A percentile compares a stretch with the other conserved stretches of the same genome.
phyloP scores from a whole-genome alignment of 1,139 yeast species.

The Nakaseomyces glabratus region DNA sequence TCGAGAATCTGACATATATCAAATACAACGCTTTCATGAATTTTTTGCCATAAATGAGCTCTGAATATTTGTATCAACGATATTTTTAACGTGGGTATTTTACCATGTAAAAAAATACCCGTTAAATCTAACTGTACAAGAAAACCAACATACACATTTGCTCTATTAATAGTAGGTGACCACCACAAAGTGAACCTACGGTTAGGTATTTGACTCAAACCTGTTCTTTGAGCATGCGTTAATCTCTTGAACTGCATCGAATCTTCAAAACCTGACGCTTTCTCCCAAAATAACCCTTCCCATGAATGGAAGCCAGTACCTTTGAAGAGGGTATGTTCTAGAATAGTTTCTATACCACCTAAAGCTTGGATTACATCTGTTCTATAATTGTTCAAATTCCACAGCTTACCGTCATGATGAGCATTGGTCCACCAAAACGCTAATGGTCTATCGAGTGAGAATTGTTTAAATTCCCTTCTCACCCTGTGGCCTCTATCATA shows the following conservation, averaged over 20 bases:
- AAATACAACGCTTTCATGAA: constrained; percentile 90
- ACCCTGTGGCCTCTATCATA: constrained; percentile 91
- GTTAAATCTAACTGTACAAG: constrained; percentile 92
- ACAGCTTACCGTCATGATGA: constrained; percentile 89
- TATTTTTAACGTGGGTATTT: constrained; percentile 92
- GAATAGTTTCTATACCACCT: constrained; percentile 93
- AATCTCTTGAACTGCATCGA: constrained; percentile 87
- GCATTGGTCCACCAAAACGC: constrained; percentile 97
- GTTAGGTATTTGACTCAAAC: constrained; percentile 95
- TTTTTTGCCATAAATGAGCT: constrained; percentile 98
- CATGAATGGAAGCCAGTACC: constrained; percentile 97
- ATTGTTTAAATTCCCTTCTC: constrained; percentile 71
- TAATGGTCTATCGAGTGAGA: constrained; percentile 58
- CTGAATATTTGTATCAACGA: constrained; percentile 93
- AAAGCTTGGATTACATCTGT: constrained; percentile 95
- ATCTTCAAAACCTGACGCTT: constrained; percentile 93
- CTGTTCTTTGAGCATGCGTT: constrained; percentile 96
- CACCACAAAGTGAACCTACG: constrained; percentile 98
- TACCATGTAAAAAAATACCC: constrained; percentile 94
- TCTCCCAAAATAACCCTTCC: constrained; percentile 99
- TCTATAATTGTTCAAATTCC: constrained; percentile 89
- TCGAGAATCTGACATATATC: constrained; percentile 91
- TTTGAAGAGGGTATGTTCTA: constrained; percentile 89
- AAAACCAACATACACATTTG: constrained; percentile 96
- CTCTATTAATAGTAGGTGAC: constrained; percentile 98